phyloP scores from a whole-genome alignment of 176 grass and related monocot species.

The Carex parvula region DNA sequence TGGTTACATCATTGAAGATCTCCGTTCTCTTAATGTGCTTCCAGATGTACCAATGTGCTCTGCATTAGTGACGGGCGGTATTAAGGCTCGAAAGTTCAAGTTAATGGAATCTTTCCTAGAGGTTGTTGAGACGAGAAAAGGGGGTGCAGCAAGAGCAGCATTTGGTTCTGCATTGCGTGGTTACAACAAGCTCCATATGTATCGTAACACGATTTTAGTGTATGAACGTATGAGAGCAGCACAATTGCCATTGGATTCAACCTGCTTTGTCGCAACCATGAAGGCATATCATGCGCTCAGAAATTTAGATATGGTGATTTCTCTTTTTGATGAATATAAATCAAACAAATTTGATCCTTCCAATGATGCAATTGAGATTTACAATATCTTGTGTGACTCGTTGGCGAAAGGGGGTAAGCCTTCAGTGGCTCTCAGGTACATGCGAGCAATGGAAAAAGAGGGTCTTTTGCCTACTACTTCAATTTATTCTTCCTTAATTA shows the following conservation, averaged over 20 bases:
- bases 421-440: constrained; percentile 50
- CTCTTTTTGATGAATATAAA: constrained; percentile 56
- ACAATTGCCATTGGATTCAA: constrained; percentile 37
- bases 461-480: constrained; percentile 38
- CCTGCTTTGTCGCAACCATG: constrained; percentile 54
- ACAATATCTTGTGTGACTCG: constrained; percentile 55
- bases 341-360: constrained; percentile 45
- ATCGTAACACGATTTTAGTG: constrained; percentile 58
- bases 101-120: constrained; percentile 59
- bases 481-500: constrained; percentile 62
- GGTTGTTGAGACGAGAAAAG: constrained; percentile 46
- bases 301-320: constrained; percentile 53
- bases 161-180: constrained; percentile 66
- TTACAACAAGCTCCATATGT: constrained; percentile 96
- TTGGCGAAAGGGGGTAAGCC: constrained; percentile 54
- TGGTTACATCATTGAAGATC: constrained; percentile 44
- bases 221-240: constrained; percentile 46
- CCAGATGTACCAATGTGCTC: constrained; percentile 63
- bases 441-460: constrained; percentile 70
- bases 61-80: constrained; percentile 46
- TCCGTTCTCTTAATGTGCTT: constrained; percentile 40
- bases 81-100: constrained; percentile 60
- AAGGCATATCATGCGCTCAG: constrained; percentile 44
- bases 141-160: constrained; percentile 27
- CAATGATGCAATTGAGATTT: constrained; percentile 35